These are phyloP conservation scores for Ogataea populi-albae DNA, from an alignment of 805 yeast species.

Conservation along the genomic window DNA sequence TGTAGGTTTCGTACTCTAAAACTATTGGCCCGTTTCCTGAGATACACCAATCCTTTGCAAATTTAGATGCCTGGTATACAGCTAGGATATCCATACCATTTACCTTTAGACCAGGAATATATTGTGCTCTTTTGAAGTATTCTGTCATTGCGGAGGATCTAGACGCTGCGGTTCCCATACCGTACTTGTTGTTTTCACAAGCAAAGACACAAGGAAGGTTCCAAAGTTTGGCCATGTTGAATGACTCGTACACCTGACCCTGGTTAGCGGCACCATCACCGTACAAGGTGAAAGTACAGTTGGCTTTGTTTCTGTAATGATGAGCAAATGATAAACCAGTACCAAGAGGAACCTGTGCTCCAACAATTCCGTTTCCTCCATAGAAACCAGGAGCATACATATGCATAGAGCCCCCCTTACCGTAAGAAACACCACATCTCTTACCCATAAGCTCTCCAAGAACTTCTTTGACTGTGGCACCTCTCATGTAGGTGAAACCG, in stretches of 20 bases:
- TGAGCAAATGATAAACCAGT: constrained; percentile 99
- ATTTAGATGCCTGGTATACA: constrained; percentile 91
- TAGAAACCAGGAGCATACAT: constrained; percentile 93
- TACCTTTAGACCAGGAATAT: constrained; percentile 96
- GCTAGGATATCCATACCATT: constrained; percentile 99
- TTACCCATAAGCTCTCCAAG: constrained; percentile 97
- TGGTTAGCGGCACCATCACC: constrained; percentile 99
- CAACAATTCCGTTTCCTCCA: constrained; percentile 99
- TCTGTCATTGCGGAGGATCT: constrained; percentile 97
- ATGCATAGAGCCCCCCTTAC: constrained; percentile 99
- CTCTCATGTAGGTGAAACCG: constrained; percentile 97
- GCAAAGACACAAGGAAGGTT: constrained; percentile 91
- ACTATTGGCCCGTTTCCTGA: constrained; percentile 95
- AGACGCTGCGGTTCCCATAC: constrained; percentile 99
- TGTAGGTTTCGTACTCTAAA: constrained; percentile 94
- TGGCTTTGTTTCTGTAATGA: constrained; percentile 77
- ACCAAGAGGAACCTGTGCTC: constrained; percentile 98
- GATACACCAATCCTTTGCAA: constrained; percentile 94
- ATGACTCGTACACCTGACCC: constrained; percentile 97
- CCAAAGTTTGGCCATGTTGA: constrained; percentile 99
- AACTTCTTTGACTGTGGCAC: constrained; percentile 85
- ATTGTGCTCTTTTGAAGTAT: constrained; percentile 98
- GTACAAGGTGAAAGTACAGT: constrained; percentile 83
- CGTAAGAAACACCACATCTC: constrained; percentile 90
- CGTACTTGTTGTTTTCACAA: constrained; percentile 98